A percentile compares a stretch with the other conserved stretches of the same genome.
These are phyloP conservation scores for Cucumis cinereus DNA, from an alignment of 306 rosid genomes.

Conservation along the genomic window DNA sequence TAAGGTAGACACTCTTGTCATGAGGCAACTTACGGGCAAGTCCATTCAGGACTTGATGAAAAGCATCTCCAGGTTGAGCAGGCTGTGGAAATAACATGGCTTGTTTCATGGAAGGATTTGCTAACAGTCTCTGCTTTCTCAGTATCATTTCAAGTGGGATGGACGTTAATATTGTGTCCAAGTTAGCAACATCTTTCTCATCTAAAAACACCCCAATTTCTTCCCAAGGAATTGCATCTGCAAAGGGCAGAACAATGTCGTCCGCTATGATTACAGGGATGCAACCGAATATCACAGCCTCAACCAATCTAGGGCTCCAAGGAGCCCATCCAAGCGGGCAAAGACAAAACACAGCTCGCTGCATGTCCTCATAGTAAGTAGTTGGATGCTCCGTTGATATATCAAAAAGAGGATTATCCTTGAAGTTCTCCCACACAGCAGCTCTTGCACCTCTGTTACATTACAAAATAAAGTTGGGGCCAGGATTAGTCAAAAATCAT, in stretches of 20 bases:
- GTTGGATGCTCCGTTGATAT: conserved; percentile 90
- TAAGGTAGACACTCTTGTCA: conserved; percentile 41
- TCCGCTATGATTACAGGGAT: conserved; percentile 95
- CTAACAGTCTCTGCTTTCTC: conserved; percentile 87
- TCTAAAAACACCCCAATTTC: conserved; percentile 81
- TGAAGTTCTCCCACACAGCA: conserved; percentile 98
- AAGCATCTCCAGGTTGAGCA: conserved; percentile 80
- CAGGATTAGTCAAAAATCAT: background rate
- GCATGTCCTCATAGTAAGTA: conserved; percentile 97
- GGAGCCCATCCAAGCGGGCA: conserved; percentile 99
- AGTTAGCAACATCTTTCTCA: conserved; percentile 75
- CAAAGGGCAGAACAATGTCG: conserved; percentile 91
- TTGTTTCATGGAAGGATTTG: conserved; percentile 96
- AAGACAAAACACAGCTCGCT: conserved; percentile 82
- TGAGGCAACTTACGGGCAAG: conserved; percentile 93
- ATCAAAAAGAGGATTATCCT: conserved; percentile 93
- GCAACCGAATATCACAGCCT: conserved; percentile 96
- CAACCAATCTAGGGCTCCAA: conserved; percentile 95
- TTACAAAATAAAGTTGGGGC: conserved; percentile 3
- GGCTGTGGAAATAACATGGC: conserved; percentile 98
- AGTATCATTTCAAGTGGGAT: conserved; percentile 74
- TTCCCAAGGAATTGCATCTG: conserved; percentile 99
- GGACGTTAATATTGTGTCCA: conserved; percentile 81
- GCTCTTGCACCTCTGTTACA: conserved; percentile 74
- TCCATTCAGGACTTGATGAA: conserved; percentile 89